Base-by-base conservation (phyloP, 2,329 filamentous ascomycete species). In the Hypoxylon sp. region DNA sequence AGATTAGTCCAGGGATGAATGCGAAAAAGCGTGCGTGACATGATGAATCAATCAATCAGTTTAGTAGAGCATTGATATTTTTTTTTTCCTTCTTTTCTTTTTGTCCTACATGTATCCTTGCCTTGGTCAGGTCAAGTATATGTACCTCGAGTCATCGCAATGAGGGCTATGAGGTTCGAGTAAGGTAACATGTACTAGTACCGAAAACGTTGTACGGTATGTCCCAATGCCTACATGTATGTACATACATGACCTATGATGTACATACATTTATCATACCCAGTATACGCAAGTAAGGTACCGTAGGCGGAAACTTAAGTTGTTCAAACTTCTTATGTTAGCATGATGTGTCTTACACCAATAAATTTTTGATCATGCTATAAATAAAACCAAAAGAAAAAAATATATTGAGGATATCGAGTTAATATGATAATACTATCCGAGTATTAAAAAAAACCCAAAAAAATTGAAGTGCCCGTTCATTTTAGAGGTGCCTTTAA, bases 1-100 rank as follows among this genome's bases (percentile, higher is more conserved):
- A 70, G 61, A 66, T 65, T 57, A 67, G 58, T 65, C 52, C 57
- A 70, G 67, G 70, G 70, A 71, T 71, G 67, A 71, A 70, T 69
- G 69, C 68, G 68, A 69, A 67, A 68, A 67, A 68, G 63, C 56
- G 65, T 66, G 61, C 63, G 68, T 68, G 65, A 63, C 62, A 68
- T 56, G 68, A 65, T 68, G 61, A 63, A 69, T 57, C 48, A 51
- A 68, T 39, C 35, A 58, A 63, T 68, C 31, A 66, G 24, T 48
- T 33, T 14, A 39, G 17, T 51, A 33, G 50, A 57, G 64, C 65
- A 66, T 63, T 53, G 62, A 60, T 58, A 52, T 46, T 65, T 63
- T 65, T 60, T 60, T 57, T 55, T 57, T 50, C 51, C 50, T 9
- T 8, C 24, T 22, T 52, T 22, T 39, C 42, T 47, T 50, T 22